A percentile compares a stretch with the other conserved stretches of the same genome.
Conservation (phyloP, 495 filamentous ascomycete species). For the Xylaria intraflava region DNA sequence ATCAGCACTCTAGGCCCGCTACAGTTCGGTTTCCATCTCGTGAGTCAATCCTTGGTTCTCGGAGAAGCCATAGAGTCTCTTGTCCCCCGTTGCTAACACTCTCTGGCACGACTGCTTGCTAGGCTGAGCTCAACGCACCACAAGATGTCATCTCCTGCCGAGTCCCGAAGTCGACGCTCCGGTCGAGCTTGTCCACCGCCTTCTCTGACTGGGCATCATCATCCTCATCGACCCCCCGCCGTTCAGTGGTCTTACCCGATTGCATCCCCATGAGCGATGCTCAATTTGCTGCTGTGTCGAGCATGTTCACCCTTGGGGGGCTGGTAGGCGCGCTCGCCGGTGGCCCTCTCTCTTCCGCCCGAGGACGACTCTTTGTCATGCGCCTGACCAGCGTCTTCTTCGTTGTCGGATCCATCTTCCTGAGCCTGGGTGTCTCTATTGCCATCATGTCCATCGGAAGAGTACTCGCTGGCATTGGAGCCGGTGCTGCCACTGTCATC, state of each 20-base stretch:
- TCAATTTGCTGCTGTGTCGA: slow-evolving; percentile 74
- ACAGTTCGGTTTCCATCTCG: slow-evolving; percentile 92
- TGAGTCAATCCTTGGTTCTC: slow-evolving; percentile 33
- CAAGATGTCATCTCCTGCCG: slow-evolving; percentile 82
- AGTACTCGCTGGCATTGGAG: slow-evolving; percentile 72
- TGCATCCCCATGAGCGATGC: slow-evolving; percentile 77
- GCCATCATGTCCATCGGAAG: slow-evolving; percentile 62
- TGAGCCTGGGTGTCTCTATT: slow-evolving; percentile 64
- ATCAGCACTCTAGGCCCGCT: slow-evolving; percentile 71
- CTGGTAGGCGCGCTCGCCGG: slow-evolving; percentile 73
- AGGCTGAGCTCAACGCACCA: slow-evolving; percentile 94
- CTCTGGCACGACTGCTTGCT: slow-evolving; percentile 1
- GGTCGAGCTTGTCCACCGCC: slow-evolving; percentile 23
- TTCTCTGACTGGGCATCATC: slow-evolving; percentile 25
- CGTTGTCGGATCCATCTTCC: slow-evolving; percentile 64
- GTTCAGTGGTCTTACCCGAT: slow-evolving; percentile 46
- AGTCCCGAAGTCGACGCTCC: slow-evolving; percentile 49
- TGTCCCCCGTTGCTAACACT: not conserved
- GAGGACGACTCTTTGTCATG: slow-evolving; percentile 69
- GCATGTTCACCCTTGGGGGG: slow-evolving; percentile 88
- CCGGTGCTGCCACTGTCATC: slow-evolving; percentile 84
- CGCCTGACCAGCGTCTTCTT: slow-evolving; percentile 68
- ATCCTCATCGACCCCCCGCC: slow-evolving; percentile 11
- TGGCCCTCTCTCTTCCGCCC: slow-evolving; percentile 62
- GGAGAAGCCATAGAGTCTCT: not conserved